Percentiles rank a stretch among this genome's conserved stretches.
Evolutionary conservation across 768 basidiomycete species (phyloP).

Genomic region (Amanita jacksonii): DNA sequence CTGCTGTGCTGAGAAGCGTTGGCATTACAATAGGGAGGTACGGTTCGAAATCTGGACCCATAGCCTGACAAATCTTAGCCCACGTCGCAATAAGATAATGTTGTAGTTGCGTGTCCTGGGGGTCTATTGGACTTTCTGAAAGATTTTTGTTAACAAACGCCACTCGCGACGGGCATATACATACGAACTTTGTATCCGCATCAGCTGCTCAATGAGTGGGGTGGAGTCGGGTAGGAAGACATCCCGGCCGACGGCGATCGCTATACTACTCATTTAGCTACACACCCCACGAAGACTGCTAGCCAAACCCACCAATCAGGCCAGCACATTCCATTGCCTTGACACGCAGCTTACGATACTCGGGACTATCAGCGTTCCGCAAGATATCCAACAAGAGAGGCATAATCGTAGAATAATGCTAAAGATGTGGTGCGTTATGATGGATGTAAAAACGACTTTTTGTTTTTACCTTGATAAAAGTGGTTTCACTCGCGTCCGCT

Average conservation of each 20-base stretch:
- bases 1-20: constrained; percentile 60
- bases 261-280: constrained; percentile 26
- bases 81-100: constrained; percentile 82
- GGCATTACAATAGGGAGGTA: constrained; percentile 85
- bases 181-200: constrained; percentile 65
- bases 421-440: constrained; percentile 2
- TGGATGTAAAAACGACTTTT: not conserved
- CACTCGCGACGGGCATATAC: not conserved
- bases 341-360: constrained; percentile 58
- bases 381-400: constrained; percentile 71
- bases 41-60: constrained; percentile 79
- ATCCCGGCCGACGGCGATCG: constrained; percentile 79
- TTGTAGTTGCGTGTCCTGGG: constrained; percentile 58
- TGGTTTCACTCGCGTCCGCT: constrained; percentile 72
- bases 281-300: not conserved
- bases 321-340: constrained; percentile 93
- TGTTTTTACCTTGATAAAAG: constrained; percentile 58
- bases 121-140: constrained; percentile 57
- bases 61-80: constrained; percentile 82
- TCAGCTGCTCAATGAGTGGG: constrained; percentile 60
- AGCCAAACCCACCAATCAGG: constrained; percentile 52
- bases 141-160: not conserved
- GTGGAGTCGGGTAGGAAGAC: constrained; percentile 69
- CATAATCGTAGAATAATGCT: constrained; percentile 78
- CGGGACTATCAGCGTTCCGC: constrained; percentile 54